A percentile compares a stretch with the other conserved stretches of the same genome.
Evolutionary conservation across 73 alveolate genomes (phyloP).

Genomic region (Stentor coeruleus): DNA sequence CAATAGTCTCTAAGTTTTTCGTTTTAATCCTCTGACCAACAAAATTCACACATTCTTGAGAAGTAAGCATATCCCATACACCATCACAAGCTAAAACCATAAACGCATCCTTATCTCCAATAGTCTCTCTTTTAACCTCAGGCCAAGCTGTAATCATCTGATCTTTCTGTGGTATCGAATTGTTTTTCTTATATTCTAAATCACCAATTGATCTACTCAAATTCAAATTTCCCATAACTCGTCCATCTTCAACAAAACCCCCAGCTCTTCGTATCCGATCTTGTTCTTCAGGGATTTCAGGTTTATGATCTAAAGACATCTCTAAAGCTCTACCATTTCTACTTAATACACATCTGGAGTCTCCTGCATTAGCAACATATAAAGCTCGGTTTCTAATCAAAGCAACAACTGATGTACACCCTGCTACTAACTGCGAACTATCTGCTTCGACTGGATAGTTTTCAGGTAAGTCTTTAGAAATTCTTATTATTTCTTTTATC

Average conservation of each 20-base stretch:
- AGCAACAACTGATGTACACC: slow-evolving; percentile 83
- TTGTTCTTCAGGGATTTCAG: slow-evolving; percentile 67
- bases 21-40: background rate
- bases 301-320: slow-evolving; percentile 85
- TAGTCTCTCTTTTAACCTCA: slow-evolving; percentile 49
- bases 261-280: slow-evolving; percentile 72
- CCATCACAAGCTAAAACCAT: slow-evolving; percentile 55
- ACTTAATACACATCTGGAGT: slow-evolving; percentile 83
- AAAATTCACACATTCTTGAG: slow-evolving; percentile 31
- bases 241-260: slow-evolving; percentile 71
- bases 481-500: background rate
- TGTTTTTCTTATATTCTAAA: slow-evolving; percentile 84
- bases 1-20: slow-evolving; percentile 28
- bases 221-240: slow-evolving; percentile 69
- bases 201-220: slow-evolving; percentile 88
- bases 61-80: slow-evolving; percentile 39
- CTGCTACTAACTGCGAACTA: slow-evolving; percentile 59
- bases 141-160: slow-evolving; percentile 84
- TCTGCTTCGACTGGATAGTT: slow-evolving; percentile 28
- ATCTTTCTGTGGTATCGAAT: slow-evolving; percentile 75
- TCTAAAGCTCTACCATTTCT: slow-evolving; percentile 60
- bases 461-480: background rate
- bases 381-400: slow-evolving; percentile 55
- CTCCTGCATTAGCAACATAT: slow-evolving; percentile 90
- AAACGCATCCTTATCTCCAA: slow-evolving; percentile 53